A percentile compares a stretch with the other conserved stretches of the same genome.
These are phyloP conservation scores for Botrytis fabae DNA, from an alignment of 2,329 filamentous ascomycete genomes.

Conservation along the genomic window DNA sequence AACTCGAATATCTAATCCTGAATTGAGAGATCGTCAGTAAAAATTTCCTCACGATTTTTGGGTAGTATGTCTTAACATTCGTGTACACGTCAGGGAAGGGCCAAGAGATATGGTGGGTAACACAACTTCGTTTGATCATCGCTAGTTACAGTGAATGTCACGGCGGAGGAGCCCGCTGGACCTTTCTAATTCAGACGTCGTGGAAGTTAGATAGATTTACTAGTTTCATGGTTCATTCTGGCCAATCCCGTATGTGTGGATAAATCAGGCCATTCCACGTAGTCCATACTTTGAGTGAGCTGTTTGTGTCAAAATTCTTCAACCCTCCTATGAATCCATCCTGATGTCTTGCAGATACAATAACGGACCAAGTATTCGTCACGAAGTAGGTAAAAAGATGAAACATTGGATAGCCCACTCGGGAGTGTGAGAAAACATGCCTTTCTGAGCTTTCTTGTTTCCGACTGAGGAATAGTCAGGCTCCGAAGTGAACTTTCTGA, in stretches of 20 bases:
- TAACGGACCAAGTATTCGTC: neutral
- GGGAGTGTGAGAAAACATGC: neutral
- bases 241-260: neutral
- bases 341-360: neutral
- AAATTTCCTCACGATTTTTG: neutral
- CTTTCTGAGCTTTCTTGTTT: neutral
- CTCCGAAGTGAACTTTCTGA: neutral
- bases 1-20: neutral
- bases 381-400: neutral
- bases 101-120: neutral
- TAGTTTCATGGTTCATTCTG: neutral
- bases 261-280: conserved; percentile 13
- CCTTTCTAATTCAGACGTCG: neutral
- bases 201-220: neutral
- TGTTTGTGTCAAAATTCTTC: neutral
- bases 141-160: neutral
- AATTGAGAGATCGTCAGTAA: neutral
- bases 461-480: neutral
- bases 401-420: neutral
- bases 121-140: neutral
- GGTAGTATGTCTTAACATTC: neutral
- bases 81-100: neutral
- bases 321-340: neutral
- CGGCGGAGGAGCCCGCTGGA: neutral
- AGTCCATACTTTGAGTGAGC: neutral